Conservation (phyloP, 164 flowering plant genomes). For the Tinospora cordifolia region DNA sequence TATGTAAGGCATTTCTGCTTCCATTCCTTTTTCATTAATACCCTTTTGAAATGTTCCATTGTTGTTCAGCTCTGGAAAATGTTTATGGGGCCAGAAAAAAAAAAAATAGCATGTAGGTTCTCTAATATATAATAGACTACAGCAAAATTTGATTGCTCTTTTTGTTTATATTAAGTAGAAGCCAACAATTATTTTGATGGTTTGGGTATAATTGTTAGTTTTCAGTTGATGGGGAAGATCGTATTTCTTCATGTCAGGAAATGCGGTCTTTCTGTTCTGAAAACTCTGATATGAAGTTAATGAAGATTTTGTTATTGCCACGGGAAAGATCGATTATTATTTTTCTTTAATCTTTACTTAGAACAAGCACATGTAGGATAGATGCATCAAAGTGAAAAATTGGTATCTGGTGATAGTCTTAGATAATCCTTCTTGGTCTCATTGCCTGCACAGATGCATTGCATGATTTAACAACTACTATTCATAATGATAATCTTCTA, state of each 20-base stretch:
- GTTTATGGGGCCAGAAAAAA: background rate
- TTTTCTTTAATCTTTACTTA: too few relatives aligned
- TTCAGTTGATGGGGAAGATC: background rate
- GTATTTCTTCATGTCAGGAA: background rate
- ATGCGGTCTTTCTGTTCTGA: background rate
- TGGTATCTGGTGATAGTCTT: too few relatives aligned
- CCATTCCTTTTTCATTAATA: background rate
- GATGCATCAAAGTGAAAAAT: too few relatives aligned
- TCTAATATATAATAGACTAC: background rate
- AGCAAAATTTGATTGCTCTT: background rate
- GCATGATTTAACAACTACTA: too few relatives aligned
- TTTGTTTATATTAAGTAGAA: background rate
- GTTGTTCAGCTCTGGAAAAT: background rate
- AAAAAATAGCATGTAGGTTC: background rate
- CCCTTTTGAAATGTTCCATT: background rate
- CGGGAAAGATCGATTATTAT: too few relatives aligned
- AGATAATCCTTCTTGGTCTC: too few relatives aligned
- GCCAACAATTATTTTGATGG: background rate
- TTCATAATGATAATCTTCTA: too few relatives aligned
- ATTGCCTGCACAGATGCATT: too few relatives aligned
- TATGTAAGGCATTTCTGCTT: conserved; percentile 39
- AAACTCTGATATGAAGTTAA: background rate
- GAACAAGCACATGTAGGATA: too few relatives aligned
- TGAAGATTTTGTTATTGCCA: too few relatives aligned
- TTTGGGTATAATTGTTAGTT: background rate